Conservation (phyloP, 1,284 basidiomycete genomes). For the Tylopilus sp. region DNA sequence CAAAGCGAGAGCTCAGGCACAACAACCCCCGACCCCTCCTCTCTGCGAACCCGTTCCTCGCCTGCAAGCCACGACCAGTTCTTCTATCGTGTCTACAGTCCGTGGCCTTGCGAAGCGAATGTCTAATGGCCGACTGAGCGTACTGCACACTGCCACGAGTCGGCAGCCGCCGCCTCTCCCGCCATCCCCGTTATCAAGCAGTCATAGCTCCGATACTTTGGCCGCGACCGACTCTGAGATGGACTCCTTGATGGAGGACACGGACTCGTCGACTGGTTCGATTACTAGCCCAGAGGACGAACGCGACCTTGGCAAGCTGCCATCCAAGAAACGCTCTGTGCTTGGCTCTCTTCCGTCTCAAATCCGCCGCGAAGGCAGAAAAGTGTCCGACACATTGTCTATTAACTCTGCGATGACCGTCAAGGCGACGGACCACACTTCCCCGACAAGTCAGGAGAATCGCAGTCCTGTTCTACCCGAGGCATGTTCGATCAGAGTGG, state of each 20-base stretch:
- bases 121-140: conserved; percentile 38
- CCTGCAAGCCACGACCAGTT: conserved; percentile 23
- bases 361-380: conserved; percentile 45
- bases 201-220: conserved; percentile 40
- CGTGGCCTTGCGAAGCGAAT: conserved; percentile 54
- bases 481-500: conserved; percentile 27
- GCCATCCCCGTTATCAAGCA: conserved; percentile 39
- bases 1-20: conserved; percentile 52
- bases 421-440: conserved; percentile 23
- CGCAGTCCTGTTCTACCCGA: conserved; percentile 15
- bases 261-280: conserved; percentile 57
- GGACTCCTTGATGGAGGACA: conserved; percentile 60
- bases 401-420: conserved; percentile 41
- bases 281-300: conserved; percentile 49
- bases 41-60: conserved; percentile 36
- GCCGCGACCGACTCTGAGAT: conserved; percentile 57
- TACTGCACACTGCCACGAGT: conserved; percentile 16
- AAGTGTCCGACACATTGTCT: conserved; percentile 54
- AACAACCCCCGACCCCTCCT: conserved; percentile 42
- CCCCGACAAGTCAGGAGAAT: conserved; percentile 23
- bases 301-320: conserved; percentile 39
- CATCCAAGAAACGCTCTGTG: conserved; percentile 36
- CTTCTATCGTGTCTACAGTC: conserved; percentile 43
- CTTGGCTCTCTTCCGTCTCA: conserved; percentile 44
- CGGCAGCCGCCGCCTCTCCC: conserved; percentile 16